A percentile compares a stretch with the other conserved stretches of the same genome.
phyloP scores from a whole-genome alignment of 192 early-diverging fungal genomes.

The Backusella sp. region DNA sequence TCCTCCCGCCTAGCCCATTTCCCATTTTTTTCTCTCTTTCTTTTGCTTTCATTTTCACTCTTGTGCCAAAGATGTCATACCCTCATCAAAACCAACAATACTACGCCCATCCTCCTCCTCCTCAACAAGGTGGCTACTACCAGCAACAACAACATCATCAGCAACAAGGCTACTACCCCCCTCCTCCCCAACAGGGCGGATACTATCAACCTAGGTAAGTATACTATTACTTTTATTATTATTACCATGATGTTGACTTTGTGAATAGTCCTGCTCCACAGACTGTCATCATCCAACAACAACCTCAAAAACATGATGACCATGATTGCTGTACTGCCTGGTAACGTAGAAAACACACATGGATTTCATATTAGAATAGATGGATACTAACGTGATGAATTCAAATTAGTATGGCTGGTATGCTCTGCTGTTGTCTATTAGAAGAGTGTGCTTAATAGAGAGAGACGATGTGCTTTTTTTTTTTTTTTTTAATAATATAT shows the following conservation, averaged over 20 bases:
- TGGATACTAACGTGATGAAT: neutral
- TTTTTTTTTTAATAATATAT: neutral
- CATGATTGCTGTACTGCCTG: conserved; percentile 28
- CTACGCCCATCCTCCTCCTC: neutral
- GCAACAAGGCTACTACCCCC: conserved; percentile 22
- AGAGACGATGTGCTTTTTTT: neutral
- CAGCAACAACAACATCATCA: neutral
- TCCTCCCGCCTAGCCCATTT: neutral
- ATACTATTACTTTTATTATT: neutral
- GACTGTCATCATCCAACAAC: conserved; percentile 19
- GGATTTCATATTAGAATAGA: neutral
- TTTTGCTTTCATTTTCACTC: neutral
- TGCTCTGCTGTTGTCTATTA: conserved; percentile 25
- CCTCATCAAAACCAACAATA: conserved; percentile 3
- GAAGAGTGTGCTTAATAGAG: conserved; percentile 13
- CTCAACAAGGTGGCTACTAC: conserved; percentile 12
- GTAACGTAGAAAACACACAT: conserved; percentile 11
- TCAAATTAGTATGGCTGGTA: conserved; percentile 25
- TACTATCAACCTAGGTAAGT: conserved; percentile 33
- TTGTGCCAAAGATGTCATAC: neutral
- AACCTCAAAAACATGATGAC: conserved; percentile 17
- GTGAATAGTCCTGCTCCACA: conserved; percentile 29
- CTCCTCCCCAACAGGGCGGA: conserved; percentile 23
- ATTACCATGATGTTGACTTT: neutral
- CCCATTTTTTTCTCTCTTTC: conserved; percentile 2